Base-by-base conservation (phyloP, 306 rosid species). In the Adenanthera pavonina region DNA sequence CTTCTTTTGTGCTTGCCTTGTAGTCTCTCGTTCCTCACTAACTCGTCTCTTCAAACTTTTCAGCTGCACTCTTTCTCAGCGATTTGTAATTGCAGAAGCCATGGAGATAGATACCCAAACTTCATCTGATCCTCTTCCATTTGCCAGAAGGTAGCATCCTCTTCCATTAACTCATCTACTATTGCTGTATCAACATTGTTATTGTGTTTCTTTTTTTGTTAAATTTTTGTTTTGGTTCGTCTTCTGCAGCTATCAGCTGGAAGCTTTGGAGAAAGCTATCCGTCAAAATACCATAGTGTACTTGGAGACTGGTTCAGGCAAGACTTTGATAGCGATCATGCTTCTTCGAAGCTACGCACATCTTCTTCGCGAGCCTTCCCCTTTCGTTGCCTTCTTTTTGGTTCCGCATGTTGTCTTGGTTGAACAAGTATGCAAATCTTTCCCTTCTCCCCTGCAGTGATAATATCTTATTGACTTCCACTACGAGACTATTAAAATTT, bases 251-350 rank as follows among this genome's bases (percentile, higher is more conserved):
- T 94, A 94, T 81, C 97, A 94, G 44, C 83, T 94, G 8, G 97
- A 94, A 84, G 98, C 97, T 0, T 75, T 94, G 56, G 97, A 87
- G 6, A 86, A 69, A 30, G 94, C 96, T 6, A 76, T 91, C 0
- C 86, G 80, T 40, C 82, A 85, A 61, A 94, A 94, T 77, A 92
- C 97, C 7, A 65, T 91, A 13, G 97, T 91, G 70, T 92, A 61
- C 80, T 84, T 95, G 85, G 98, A 92, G 84, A 94, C 98, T 11
- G 97, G 98, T 72, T 87, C 97, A 0, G 98, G 98, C 48, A 94
- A 94, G 86, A 95, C 98, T 60, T 85, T 95, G 86, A 91, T 95
- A 53, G 94, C 97, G 48, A 81, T 91, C 60, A 92, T 92, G 98
- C 98, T 95, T 67, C 90, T 95, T 43, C 87, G 97, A 12, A 90